Conservation (phyloP, 2,329 filamentous ascomycete genomes). For the Venturia oleaginea region DNA sequence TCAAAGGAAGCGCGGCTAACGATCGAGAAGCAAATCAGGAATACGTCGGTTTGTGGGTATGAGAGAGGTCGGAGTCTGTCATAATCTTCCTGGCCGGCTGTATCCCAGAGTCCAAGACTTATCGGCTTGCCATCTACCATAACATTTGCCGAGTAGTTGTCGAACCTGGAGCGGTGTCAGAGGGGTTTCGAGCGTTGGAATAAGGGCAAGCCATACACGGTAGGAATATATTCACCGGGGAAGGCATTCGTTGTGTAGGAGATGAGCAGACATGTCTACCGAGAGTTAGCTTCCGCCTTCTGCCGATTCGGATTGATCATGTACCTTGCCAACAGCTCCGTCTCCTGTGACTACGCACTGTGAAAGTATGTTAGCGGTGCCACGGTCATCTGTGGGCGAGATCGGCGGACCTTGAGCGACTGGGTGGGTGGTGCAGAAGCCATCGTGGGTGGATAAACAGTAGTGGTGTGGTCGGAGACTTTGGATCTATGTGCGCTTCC, state of each 20-base stretch:
- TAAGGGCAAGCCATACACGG: slow-evolving; percentile 57
- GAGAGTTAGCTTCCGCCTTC: slow-evolving; percentile 21
- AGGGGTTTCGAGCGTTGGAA: slow-evolving; percentile 15
- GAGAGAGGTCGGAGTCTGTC: slow-evolving; percentile 89
- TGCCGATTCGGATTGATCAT: slow-evolving; percentile 22
- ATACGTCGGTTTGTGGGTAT: slow-evolving; percentile 97
- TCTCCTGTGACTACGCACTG: slow-evolving; percentile 98
- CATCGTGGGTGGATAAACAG: slow-evolving; percentile 31
- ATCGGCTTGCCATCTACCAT: slow-evolving; percentile 99
- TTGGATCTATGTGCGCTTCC: slow-evolving; percentile 7
- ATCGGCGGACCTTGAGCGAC: slow-evolving; percentile 66
- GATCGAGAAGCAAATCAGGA: slow-evolving; percentile 97
- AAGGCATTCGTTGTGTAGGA: slow-evolving; percentile 99
- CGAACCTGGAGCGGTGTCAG: slow-evolving; percentile 54
- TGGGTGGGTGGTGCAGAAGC: slow-evolving; percentile 81
- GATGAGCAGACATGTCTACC: slow-evolving; percentile 93
- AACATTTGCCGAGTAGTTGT: slow-evolving; percentile 98
- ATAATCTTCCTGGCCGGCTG: slow-evolving; percentile 97
- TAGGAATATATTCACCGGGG: slow-evolving; percentile 99
- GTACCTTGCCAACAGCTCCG: slow-evolving; percentile 97
- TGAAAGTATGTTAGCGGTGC: slow-evolving; percentile 15
- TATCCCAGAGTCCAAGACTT: slow-evolving; percentile 96
- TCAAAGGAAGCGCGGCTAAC: slow-evolving; percentile 96
- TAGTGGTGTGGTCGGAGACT: neutral
- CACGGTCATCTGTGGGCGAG: slow-evolving; percentile 11